Evolutionary conservation across 2,329 filamentous ascomycete species (phyloP).

Genomic region (Cephalotrichum gorgonifer): DNA sequence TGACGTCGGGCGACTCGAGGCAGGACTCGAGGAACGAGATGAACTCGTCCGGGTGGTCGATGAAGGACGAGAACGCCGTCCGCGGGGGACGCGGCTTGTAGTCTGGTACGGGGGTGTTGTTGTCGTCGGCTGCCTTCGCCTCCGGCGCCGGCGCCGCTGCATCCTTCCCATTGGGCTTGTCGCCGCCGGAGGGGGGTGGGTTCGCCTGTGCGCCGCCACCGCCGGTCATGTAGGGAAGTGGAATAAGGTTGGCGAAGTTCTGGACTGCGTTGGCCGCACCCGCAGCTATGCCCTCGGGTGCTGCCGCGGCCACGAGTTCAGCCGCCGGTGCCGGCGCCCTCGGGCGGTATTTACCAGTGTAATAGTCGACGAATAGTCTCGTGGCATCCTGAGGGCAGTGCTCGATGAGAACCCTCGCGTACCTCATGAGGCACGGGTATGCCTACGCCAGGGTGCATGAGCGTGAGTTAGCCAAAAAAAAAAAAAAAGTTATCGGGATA

Average conservation of each 20-base stretch:
- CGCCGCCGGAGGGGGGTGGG: constrained; percentile 32
- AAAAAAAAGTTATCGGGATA: neutral
- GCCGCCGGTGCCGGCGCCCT: constrained; percentile 33
- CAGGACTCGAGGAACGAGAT: constrained; percentile 88
- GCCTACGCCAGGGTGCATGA: constrained; percentile 45
- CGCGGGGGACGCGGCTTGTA: constrained; percentile 78
- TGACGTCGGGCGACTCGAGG: constrained; percentile 59
- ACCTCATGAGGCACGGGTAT: constrained; percentile 87
- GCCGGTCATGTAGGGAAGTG: constrained; percentile 74
- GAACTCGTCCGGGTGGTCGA: constrained; percentile 87
- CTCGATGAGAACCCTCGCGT: constrained; percentile 80
- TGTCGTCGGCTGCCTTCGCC: no score
- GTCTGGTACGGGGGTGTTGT: constrained; percentile 30
- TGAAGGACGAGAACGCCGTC: constrained; percentile 90
- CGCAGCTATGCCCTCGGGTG: constrained; percentile 15
- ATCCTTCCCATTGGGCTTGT: constrained; percentile 39
- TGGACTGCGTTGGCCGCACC: constrained; percentile 70
- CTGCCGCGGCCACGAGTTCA: constrained; percentile 1
- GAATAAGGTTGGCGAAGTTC: constrained; percentile 73
- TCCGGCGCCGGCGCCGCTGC: constrained; percentile 40
- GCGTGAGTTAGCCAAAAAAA: no score
- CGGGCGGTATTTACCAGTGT: constrained; percentile 73
- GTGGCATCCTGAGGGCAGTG: constrained; percentile 78
- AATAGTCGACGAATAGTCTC: constrained; percentile 86
- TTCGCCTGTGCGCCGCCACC: constrained; percentile 43